Conservation (phyloP, 2,329 filamentous ascomycete genomes). For the Calonectria leucothoes region DNA sequence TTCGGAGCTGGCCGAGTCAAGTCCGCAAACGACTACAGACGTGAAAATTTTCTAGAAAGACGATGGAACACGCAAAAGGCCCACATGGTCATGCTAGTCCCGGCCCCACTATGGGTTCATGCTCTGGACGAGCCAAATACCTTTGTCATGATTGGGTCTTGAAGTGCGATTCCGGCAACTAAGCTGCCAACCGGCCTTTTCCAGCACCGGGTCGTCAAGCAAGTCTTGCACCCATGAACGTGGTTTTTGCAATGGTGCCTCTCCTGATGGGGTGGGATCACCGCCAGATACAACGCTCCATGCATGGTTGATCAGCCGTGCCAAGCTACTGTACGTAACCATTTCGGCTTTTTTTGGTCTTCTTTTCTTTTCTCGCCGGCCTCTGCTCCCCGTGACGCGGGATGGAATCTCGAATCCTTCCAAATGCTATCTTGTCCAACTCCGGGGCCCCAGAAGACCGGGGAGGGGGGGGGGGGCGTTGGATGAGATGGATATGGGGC, state of each 20-base stretch:
- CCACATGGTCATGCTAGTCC: neutral
- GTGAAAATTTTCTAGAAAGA: constrained; percentile 24
- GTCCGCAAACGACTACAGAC: neutral
- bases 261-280: neutral
- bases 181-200: neutral
- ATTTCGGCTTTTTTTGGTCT: neutral
- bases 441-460: constrained; percentile 22
- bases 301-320: neutral
- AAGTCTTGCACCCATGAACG: neutral
- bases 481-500: constrained; percentile 1
- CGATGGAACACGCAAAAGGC: constrained; percentile 18
- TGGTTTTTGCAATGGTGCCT: neutral
- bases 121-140: constrained; percentile 8
- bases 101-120: constrained; percentile 17
- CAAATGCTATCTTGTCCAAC: neutral
- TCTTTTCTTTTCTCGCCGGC: neutral
- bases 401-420: constrained; percentile 4
- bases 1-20: constrained; percentile 2
- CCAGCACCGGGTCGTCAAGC: neutral
- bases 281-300: neutral
- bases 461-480: neutral
- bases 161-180: constrained; percentile 13
- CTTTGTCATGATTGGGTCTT: constrained; percentile 15
- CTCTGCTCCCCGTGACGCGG: neutral
- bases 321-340: neutral